phyloP scores from a whole-genome alignment of 208 protist genomes.

The Sergeia podlipaevii region DNA sequence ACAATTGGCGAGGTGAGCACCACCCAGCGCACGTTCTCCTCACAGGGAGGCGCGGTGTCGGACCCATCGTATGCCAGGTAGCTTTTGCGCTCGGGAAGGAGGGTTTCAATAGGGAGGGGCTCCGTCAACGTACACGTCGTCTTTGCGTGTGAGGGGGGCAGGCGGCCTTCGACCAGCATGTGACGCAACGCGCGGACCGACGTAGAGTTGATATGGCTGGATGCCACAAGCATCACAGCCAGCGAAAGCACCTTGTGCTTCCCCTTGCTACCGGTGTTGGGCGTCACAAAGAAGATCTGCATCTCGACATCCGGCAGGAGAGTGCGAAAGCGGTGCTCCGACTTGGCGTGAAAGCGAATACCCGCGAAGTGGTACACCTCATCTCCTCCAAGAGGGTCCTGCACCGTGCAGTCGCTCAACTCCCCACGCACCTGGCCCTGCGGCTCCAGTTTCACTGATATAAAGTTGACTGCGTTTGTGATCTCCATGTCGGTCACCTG shows the following conservation, averaged over 20 bases:
- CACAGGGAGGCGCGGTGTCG: constrained; percentile 68
- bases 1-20: constrained; percentile 72
- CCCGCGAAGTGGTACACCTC: constrained; percentile 45
- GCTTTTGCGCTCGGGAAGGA: constrained; percentile 46
- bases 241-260: constrained; percentile 35
- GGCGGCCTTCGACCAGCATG: constrained; percentile 53
- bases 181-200: constrained; percentile 51
- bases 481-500: constrained; percentile 55
- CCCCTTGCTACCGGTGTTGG: constrained; percentile 2
- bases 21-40: constrained; percentile 67
- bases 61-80: constrained; percentile 82
- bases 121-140: constrained; percentile 61
- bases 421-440: constrained; percentile 20
- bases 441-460: constrained; percentile 34
- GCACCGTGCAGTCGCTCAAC: constrained; percentile 41
- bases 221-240: constrained; percentile 63
- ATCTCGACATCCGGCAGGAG: constrained; percentile 61
- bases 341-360: constrained; percentile 59
- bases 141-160: constrained; percentile 46
- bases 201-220: constrained; percentile 41
- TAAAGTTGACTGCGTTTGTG: constrained; percentile 43
- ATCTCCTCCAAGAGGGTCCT: constrained; percentile 35
- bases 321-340: constrained; percentile 59
- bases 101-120: constrained; percentile 31
- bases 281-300: constrained; percentile 48